Evolutionary conservation across 805 yeast species (phyloP).

Genomic region (Kluyveromyces aestuarii): DNA sequence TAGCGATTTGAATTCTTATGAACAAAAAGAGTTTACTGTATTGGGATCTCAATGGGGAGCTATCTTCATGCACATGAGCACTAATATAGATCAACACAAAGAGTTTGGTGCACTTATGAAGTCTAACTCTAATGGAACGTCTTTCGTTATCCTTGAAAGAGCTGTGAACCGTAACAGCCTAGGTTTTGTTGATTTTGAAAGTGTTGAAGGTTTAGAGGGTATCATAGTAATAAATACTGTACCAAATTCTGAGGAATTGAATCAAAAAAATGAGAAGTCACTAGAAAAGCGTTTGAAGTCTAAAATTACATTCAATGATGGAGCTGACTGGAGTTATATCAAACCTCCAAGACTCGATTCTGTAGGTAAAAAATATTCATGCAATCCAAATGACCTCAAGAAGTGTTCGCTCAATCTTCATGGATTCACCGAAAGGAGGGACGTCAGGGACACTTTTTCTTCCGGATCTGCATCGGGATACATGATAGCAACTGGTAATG

Average conservation of each 20-base stretch:
- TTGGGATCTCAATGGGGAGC: conserved; percentile 65
- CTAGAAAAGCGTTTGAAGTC: conserved; percentile 55
- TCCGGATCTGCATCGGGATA: conserved; percentile 87
- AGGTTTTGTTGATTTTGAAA: conserved; percentile 88
- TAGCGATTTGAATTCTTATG: conserved; percentile 43
- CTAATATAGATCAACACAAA: conserved; percentile 36
- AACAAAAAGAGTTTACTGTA: conserved; percentile 68
- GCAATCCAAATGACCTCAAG: conserved; percentile 41
- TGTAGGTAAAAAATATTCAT: conserved; percentile 45
- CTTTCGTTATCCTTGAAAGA: conserved; percentile 58
- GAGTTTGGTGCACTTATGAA: conserved; percentile 78
- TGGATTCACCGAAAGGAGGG: conserved; percentile 82
- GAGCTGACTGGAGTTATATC: conserved; percentile 73
- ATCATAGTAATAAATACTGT: conserved; percentile 69
- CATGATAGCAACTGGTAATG: conserved; percentile 89
- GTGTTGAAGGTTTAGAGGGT: conserved; percentile 77
- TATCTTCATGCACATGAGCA: conserved; percentile 76
- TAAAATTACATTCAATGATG: conserved; percentile 79
- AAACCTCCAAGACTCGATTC: conserved; percentile 63
- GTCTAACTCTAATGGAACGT: conserved; percentile 87
- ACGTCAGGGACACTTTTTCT: conserved; percentile 74
- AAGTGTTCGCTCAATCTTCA: conserved; percentile 79
- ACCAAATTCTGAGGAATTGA: conserved; percentile 39
- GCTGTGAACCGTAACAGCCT: conserved; percentile 62
- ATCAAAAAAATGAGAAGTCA: conserved; percentile 21